Evolutionary conservation across 345 rosid genomes (phyloP).

Genomic region (Eucalyptus camaldulensis): DNA sequence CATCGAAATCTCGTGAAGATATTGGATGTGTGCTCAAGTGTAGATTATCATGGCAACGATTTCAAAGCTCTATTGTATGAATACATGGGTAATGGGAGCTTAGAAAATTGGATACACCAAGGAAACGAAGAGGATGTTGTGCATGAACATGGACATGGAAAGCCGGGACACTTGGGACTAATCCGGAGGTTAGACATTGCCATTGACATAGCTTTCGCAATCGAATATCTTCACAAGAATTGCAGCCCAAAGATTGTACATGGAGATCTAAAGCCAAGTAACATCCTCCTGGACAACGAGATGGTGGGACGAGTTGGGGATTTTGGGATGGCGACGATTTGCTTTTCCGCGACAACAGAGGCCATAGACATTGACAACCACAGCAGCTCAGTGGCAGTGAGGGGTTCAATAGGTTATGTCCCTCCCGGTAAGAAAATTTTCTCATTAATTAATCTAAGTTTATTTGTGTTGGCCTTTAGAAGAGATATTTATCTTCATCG

Average conservation of each 20-base stretch:
- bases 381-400: not conserved
- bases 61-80: not conserved
- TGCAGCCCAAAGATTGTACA: not conserved
- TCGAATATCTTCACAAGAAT: not conserved
- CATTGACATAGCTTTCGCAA: fast-evolving
- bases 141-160: not conserved
- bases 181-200: not conserved
- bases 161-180: fast-evolving
- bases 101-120: not conserved
- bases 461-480: not conserved
- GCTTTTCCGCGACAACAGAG: fast-evolving
- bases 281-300: not conserved
- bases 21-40: not conserved
- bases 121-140: fast-evolving
- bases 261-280: not conserved
- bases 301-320: not conserved
- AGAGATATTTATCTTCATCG: fast-evolving
- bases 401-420: fast-evolving
- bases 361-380: not conserved
- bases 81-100: not conserved
- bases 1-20: not conserved
- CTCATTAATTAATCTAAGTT: not conserved
- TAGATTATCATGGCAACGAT: not conserved
- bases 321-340: fast-evolving
- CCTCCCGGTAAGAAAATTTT: not conserved